A percentile compares a stretch with the other conserved stretches of the same genome.
These are phyloP conservation scores for Barnettozyma vustinii DNA, from an alignment of 805 yeast species.

Conservation along the genomic window DNA sequence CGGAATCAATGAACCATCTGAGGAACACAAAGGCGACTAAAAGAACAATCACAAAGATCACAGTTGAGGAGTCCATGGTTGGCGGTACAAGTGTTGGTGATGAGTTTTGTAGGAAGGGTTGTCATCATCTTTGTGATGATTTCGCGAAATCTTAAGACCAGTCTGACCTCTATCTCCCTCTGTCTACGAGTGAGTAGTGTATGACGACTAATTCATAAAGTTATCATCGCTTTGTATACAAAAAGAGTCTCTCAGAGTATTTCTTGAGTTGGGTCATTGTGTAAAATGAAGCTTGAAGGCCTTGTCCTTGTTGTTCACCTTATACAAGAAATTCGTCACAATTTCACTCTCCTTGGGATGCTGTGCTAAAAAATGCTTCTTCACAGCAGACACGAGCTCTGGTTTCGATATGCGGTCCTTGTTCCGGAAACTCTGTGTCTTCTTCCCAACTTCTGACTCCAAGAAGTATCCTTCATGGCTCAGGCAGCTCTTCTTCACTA, in stretches of 20 bases:
- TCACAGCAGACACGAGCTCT: constrained; percentile 55
- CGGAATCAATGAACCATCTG: constrained; percentile 62
- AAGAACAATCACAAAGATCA: constrained; percentile 43
- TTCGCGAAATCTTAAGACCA: background rate
- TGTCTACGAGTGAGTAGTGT: no score
- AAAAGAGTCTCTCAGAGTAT: background rate
- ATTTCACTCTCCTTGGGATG: constrained; percentile 77
- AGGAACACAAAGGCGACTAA: constrained; percentile 52
- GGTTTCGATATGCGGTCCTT: constrained; percentile 47
- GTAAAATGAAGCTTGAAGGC: constrained; percentile 36
- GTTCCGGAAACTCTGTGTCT: constrained; percentile 43
- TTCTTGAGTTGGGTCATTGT: background rate
- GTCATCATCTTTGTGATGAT: background rate
- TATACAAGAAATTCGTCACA: constrained; percentile 82
- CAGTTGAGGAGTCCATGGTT: constrained; percentile 49
- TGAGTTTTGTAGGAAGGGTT: background rate
- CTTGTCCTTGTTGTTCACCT: constrained; percentile 64
- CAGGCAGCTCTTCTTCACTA: constrained; percentile 54
- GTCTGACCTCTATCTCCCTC: no score
- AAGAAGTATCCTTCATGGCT: constrained; percentile 67
- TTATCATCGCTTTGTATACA: background rate
- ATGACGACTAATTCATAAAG: background rate
- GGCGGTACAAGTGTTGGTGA: background rate
- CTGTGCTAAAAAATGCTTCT: constrained; percentile 58
- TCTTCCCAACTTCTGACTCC: constrained; percentile 67